A percentile compares a stretch with the other conserved stretches of the same genome.
Conservation (phyloP, 1,139 yeast species). For the Pichia sp. region DNA sequence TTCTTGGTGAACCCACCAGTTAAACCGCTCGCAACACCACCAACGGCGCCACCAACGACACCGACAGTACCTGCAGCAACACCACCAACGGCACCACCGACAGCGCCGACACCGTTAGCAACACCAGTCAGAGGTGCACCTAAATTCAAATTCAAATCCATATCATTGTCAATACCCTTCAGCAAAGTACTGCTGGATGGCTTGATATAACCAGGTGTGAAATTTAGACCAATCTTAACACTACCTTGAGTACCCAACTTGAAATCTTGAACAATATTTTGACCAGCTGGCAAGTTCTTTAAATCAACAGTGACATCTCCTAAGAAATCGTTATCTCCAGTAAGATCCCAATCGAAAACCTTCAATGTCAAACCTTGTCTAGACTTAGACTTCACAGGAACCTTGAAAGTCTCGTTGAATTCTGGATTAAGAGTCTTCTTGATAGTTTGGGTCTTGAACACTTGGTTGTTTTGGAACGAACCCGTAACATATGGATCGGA, state of each 20-base stretch:
- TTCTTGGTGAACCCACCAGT: constrained; percentile 17
- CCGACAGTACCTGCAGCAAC: constrained; percentile 38
- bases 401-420: constrained; percentile 62
- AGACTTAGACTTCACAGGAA: constrained; percentile 63
- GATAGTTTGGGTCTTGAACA: constrained; percentile 57
- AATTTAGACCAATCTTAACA: constrained; percentile 50
- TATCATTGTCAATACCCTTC: constrained; percentile 21
- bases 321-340: constrained; percentile 62
- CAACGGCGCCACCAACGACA: constrained; percentile 32
- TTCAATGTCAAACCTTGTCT: constrained; percentile 48
- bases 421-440: constrained; percentile 67
- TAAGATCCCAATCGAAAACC: constrained; percentile 74
- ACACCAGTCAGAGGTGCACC: constrained; percentile 17
- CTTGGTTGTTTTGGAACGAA: constrained; percentile 50
- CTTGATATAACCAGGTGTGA: constrained; percentile 65
- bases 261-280: constrained; percentile 45
- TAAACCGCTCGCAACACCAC: constrained; percentile 16
- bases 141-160: neutral
- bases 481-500: constrained; percentile 67
- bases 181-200: constrained; percentile 41
- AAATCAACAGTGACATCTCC: constrained; percentile 54
- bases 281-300: constrained; percentile 44
- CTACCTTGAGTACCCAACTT: constrained; percentile 62
- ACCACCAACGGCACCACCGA: constrained; percentile 27
- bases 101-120: constrained; percentile 18